A percentile compares a stretch with the other conserved stretches of the same genome.
These are phyloP conservation scores for Rhodofomes roseus DNA, from an alignment of 1,284 basidiomycete species.

Conservation along the genomic window DNA sequence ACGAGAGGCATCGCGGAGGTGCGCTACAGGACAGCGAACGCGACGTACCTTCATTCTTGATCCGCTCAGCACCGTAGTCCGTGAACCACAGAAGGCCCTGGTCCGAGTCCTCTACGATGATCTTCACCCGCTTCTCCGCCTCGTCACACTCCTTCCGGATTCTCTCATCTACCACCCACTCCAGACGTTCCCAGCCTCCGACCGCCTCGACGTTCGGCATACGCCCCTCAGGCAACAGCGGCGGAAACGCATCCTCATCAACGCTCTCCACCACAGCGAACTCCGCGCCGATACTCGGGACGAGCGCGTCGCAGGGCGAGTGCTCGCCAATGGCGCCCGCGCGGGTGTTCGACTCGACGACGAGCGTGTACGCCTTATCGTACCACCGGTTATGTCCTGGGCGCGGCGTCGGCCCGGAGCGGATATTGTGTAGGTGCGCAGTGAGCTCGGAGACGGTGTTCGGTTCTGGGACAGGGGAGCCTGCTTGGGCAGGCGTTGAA, in stretches of 20 bases:
- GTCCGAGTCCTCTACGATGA: slow-evolving; percentile 79
- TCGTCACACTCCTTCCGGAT: slow-evolving; percentile 56
- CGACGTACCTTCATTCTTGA: slow-evolving; percentile 68
- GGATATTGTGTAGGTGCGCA: slow-evolving; percentile 76
- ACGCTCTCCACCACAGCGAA: slow-evolving; percentile 72
- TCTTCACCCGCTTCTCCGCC: slow-evolving; percentile 58
- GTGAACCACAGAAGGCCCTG: slow-evolving; percentile 83
- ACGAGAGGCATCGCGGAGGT: no score
- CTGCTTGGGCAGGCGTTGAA: slow-evolving; percentile 11
- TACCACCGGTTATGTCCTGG: slow-evolving; percentile 76
- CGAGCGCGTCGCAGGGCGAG: slow-evolving; percentile 87
- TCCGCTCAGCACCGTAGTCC: slow-evolving; percentile 89
- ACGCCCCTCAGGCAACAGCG: background rate
- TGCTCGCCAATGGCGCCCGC: slow-evolving; percentile 93
- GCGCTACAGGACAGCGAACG: no score
- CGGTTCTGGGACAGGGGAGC: slow-evolving; percentile 20
- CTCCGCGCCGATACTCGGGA: slow-evolving; percentile 89
- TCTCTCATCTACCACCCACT: slow-evolving; percentile 73
- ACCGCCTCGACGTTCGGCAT: background rate
- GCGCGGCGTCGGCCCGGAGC: slow-evolving; percentile 67
- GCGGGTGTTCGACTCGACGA: slow-evolving; percentile 84
- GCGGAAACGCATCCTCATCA: slow-evolving; percentile 38
- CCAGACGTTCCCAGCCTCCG: slow-evolving; percentile 37
- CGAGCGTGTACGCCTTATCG: slow-evolving; percentile 85
- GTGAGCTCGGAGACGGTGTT: slow-evolving; percentile 49